Evolutionary conservation across 179 eudicot species (phyloP).

Genomic region (Amaranthus tricolor): DNA sequence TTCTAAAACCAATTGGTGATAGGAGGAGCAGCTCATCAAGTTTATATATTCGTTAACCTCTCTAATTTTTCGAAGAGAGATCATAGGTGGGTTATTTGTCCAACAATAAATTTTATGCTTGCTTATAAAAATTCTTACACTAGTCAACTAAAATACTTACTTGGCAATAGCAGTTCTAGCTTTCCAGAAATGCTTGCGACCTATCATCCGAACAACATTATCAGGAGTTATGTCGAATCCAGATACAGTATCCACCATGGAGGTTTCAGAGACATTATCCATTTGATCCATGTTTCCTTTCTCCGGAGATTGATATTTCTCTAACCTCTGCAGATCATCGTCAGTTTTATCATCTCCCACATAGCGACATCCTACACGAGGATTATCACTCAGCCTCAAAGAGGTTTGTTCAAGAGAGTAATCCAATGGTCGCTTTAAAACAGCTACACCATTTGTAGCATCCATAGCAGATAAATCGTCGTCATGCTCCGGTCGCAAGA

Average conservation of each 20-base stretch:
- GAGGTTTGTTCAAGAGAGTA: slow-evolving; percentile 25
- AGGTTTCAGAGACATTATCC: slow-evolving; percentile 66
- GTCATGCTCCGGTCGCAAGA: slow-evolving; percentile 29
- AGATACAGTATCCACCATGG: slow-evolving; percentile 63
- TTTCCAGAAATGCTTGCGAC: slow-evolving; percentile 88
- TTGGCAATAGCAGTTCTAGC: slow-evolving; percentile 82
- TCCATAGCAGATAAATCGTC: slow-evolving; percentile 27
- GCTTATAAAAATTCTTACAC: not conserved
- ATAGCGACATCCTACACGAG: slow-evolving; percentile 25
- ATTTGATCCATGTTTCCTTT: slow-evolving; percentile 41
- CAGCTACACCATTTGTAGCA: slow-evolving; percentile 25
- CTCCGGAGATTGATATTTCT: slow-evolving; percentile 27
- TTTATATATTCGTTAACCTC: too few relatives aligned
- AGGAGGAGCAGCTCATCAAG: too few relatives aligned
- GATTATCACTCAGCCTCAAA: slow-evolving; percentile 26
- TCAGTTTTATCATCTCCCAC: slow-evolving; percentile 31
- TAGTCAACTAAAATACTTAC: slow-evolving; percentile 44
- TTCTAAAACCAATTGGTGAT: too few relatives aligned
- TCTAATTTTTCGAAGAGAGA: too few relatives aligned
- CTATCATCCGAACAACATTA: slow-evolving; percentile 75
- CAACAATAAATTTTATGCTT: too few relatives aligned
- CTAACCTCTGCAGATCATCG: slow-evolving; percentile 29
- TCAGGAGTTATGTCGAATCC: slow-evolving; percentile 68
- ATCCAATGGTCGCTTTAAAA: slow-evolving; percentile 25
- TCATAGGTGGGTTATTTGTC: too few relatives aligned